These are phyloP conservation scores for Sclerotinia borealis DNA, from an alignment of 2,329 filamentous ascomycete genomes.

Conservation along the genomic window DNA sequence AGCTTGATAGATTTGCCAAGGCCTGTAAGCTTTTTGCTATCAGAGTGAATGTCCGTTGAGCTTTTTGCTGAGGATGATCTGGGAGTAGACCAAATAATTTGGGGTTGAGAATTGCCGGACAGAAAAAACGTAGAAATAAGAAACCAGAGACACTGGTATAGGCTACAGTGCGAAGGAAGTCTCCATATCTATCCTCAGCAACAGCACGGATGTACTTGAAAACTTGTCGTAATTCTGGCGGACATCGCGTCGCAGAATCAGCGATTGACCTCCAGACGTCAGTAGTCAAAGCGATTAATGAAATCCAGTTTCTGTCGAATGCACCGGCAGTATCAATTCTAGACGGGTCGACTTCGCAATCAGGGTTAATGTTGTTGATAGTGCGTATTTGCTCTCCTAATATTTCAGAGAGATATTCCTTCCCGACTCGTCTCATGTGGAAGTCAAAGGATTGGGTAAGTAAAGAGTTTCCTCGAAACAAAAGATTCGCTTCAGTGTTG, in stretches of 20 bases:
- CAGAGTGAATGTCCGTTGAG: conserved; percentile 82
- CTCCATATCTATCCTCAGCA: conserved; percentile 89
- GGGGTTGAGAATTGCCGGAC: conserved; percentile 90
- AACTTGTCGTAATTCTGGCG: conserved; percentile 74
- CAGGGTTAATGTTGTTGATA: conserved; percentile 83
- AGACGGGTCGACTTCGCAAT: conserved; percentile 94
- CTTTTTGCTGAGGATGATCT: conserved; percentile 76
- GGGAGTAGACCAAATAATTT: conserved; percentile 81
- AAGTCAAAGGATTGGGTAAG: conserved; percentile 90
- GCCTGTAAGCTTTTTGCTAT: conserved; percentile 91
- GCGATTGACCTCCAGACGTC: conserved; percentile 82
- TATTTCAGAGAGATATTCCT: conserved; percentile 85
- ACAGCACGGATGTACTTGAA: conserved; percentile 89
- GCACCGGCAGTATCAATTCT: conserved; percentile 63
- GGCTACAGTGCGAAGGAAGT: conserved; percentile 80
- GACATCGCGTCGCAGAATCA: conserved; percentile 66
- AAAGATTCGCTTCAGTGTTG: conserved; percentile 82
- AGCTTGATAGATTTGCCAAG: conserved; percentile 82
- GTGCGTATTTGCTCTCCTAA: conserved; percentile 79
- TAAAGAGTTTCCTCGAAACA: conserved; percentile 92
- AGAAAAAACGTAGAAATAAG: conserved; percentile 90
- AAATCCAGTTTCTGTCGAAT: conserved; percentile 75
- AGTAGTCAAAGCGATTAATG: conserved; percentile 68
- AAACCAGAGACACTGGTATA: conserved; percentile 96
- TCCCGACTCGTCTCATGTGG: conserved; percentile 90